Evolutionary conservation across 345 rosid species (phyloP).

Genomic region (Atalantia buxifolia): DNA sequence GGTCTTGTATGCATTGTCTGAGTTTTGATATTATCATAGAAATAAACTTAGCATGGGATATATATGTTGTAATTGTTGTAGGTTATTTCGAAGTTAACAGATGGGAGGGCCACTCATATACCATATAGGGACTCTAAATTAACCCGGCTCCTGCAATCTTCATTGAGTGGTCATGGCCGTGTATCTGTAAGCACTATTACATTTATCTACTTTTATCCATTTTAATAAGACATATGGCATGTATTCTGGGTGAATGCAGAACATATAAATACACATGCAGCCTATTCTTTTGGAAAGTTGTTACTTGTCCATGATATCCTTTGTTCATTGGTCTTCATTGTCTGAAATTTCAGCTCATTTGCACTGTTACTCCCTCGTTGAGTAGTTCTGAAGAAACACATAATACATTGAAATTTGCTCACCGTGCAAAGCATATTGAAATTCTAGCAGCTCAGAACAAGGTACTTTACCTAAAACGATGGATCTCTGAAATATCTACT

Average conservation of each 20-base stretch:
- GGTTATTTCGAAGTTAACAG: conserved; percentile 98
- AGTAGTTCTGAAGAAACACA: conserved; percentile 98
- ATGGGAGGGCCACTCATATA: conserved; percentile 82
- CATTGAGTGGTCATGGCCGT: conserved; percentile 97
- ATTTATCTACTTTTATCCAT: background rate
- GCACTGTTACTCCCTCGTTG: conserved; percentile 96
- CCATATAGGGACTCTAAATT: conserved; percentile 98
- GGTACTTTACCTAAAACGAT: conserved; percentile 35
- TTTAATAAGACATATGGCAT: conserved; percentile 11
- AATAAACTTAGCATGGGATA: conserved; percentile 10
- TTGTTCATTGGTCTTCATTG: conserved; percentile 26
- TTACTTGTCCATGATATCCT: background rate
- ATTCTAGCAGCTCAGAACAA: conserved; percentile 92
- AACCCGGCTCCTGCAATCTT: conserved; percentile 96
- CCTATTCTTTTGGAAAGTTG: background rate
- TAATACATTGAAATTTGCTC: conserved; percentile 97
- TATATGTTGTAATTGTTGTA: conserved; percentile 24
- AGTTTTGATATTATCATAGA: background rate
- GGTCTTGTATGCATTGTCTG: background rate
- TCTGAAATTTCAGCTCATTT: conserved; percentile 76
- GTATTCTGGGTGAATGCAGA: background rate
- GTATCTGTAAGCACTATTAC: conserved; percentile 74
- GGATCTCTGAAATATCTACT: conserved; percentile 4
- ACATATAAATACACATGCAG: background rate
- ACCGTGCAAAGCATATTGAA: conserved; percentile 98